These are phyloP conservation scores for Monosporascus cannonballus DNA, from an alignment of 2,329 filamentous ascomycete species.

Conservation along the genomic window DNA sequence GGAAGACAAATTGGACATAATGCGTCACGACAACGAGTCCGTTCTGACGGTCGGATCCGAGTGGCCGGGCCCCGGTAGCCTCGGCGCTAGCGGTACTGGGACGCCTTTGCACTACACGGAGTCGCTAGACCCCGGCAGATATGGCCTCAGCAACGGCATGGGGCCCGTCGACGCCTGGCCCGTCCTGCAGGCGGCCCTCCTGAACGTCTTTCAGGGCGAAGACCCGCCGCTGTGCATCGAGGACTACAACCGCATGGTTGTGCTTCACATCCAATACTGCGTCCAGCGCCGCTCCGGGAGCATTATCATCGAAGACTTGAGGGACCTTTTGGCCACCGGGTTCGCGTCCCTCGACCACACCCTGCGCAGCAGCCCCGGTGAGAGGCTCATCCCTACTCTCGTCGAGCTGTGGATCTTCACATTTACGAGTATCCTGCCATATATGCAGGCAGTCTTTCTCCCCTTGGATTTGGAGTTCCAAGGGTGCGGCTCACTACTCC, in stretches of 20 bases:
- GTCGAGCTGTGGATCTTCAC: slow-evolving; percentile 94
- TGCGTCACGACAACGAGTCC: slow-evolving; percentile 47
- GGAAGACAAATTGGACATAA: slow-evolving; percentile 52
- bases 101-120: slow-evolving; percentile 44
- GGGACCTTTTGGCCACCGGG: slow-evolving; percentile 70
- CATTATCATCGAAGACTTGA: slow-evolving; percentile 68
- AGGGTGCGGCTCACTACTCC: slow-evolving; percentile 75
- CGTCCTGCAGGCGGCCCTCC: slow-evolving; percentile 66
- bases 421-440: slow-evolving; percentile 84
- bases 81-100: slow-evolving; percentile 40
- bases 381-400: slow-evolving; percentile 80
- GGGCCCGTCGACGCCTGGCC: slow-evolving; percentile 77
- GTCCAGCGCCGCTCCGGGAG: slow-evolving; percentile 67
- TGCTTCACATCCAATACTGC: slow-evolving; percentile 71
- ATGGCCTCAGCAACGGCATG: slow-evolving; percentile 61
- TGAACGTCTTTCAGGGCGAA: slow-evolving; percentile 76
- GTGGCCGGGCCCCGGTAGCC: slow-evolving; percentile 49
- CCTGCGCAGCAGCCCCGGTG: slow-evolving; percentile 71
- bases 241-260: slow-evolving; percentile 76
- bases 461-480: slow-evolving; percentile 91
- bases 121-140: slow-evolving; percentile 48
- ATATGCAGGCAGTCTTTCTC: slow-evolving; percentile 91
- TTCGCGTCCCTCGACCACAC: slow-evolving; percentile 84
- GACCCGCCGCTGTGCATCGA: slow-evolving; percentile 75
- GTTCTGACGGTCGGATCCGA: slow-evolving; percentile 34